Percentiles rank a stretch among this genome's conserved stretches.
phyloP scores from a whole-genome alignment of 768 basidiomycete species.

The Agrocybe praecox region DNA sequence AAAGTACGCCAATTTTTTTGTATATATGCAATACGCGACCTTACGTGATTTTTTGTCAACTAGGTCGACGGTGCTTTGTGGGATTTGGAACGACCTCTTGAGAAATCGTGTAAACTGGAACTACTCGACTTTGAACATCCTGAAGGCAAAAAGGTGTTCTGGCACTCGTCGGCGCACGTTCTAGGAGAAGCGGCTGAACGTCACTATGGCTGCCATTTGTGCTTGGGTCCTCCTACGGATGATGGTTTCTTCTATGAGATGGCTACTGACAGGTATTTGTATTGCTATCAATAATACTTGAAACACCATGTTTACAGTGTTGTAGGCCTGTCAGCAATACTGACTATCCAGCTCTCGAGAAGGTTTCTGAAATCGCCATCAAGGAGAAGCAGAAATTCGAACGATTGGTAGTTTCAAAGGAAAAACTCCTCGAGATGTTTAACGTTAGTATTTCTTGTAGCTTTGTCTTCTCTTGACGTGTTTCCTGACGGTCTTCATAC shows the following conservation, averaged over 20 bases:
- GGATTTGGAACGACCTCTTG: conserved; percentile 96
- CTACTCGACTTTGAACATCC: conserved; percentile 92
- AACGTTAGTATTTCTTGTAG: conserved; percentile 52
- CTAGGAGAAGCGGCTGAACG: conserved; percentile 95
- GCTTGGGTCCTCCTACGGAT: conserved; percentile 95
- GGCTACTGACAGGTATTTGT: conserved; percentile 78
- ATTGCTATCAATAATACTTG: background rate
- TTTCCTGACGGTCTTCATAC: background rate
- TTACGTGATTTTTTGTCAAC: background rate
- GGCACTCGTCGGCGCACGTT: conserved; percentile 99
- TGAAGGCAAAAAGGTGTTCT: conserved; percentile 98
- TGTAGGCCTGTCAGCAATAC: conserved; percentile 71
- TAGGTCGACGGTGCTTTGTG: conserved; percentile 87
- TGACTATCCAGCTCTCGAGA: conserved; percentile 91
- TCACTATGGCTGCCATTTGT: conserved; percentile 96
- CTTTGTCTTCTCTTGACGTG: conserved; percentile 4
- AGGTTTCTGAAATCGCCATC: conserved; percentile 81
- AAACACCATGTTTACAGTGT: conserved; percentile 3
- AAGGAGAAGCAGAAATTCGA: conserved; percentile 99
- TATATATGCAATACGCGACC: background rate
- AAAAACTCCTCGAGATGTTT: conserved; percentile 97
- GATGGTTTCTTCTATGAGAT: conserved; percentile 99
- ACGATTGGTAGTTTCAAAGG: conserved; percentile 90
- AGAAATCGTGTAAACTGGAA: conserved; percentile 77
- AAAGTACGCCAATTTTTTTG: conserved; percentile 58